A percentile compares a stretch with the other conserved stretches of the same genome.
These are phyloP conservation scores for Torulaspora microellipsoides DNA, from an alignment of 805 yeast species.

Conservation along the genomic window DNA sequence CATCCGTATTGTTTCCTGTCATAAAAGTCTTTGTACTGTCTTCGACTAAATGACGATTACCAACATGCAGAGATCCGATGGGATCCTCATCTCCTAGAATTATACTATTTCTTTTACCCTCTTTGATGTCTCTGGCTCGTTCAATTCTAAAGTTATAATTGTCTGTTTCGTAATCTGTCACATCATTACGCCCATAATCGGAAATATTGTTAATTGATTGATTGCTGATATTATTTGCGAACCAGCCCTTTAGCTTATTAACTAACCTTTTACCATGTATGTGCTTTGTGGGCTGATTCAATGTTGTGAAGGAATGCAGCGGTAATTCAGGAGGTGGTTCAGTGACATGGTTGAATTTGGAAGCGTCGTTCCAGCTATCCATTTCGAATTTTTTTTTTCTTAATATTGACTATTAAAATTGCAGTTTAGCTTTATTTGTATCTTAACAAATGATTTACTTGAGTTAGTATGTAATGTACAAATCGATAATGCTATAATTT, in stretches of 20 bases:
- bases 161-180: too few relatives aligned
- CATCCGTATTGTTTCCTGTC: constrained; percentile 21
- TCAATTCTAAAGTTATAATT: too few relatives aligned
- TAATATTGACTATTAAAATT: too few relatives aligned
- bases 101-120: too few relatives aligned
- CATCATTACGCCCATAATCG: too few relatives aligned
- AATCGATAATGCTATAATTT: too few relatives aligned
- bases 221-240: neutral
- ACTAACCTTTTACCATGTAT: constrained; percentile 8
- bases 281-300: constrained; percentile 1
- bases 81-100: neutral
- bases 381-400: neutral
- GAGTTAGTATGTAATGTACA: too few relatives aligned
- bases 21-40: constrained; percentile 28
- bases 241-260: constrained; percentile 9
- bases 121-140: too few relatives aligned
- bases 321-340: constrained; percentile 16
- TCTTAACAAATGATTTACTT: too few relatives aligned
- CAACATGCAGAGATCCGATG: neutral
- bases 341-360: neutral
- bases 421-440: too few relatives aligned
- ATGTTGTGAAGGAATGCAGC: constrained; percentile 3
- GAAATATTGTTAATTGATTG: too few relatives aligned
- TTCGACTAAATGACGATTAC: constrained; percentile 1
- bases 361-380: constrained; percentile 4